Evolutionary conservation across 495 filamentous ascomycete genomes (phyloP).

Genomic region (Penicillium paxilli): DNA sequence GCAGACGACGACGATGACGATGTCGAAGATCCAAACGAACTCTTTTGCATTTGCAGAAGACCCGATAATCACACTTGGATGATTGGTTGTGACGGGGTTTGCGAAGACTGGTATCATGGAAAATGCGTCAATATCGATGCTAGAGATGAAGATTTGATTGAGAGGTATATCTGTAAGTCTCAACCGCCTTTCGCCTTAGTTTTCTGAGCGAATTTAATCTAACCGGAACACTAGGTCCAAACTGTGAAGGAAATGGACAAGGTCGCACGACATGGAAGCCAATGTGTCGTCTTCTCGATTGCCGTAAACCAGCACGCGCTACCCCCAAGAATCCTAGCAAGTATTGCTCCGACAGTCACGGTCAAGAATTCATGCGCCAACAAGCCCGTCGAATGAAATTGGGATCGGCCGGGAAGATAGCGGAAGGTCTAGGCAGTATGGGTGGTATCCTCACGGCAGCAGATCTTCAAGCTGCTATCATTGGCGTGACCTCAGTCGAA

Average conservation of each 20-base stretch:
- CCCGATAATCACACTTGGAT: slow-evolving; percentile 76
- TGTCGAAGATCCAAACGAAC: slow-evolving; percentile 47
- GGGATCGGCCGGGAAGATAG: slow-evolving; percentile 18
- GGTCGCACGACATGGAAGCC: slow-evolving; percentile 67
- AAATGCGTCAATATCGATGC: slow-evolving; percentile 65
- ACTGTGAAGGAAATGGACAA: slow-evolving; percentile 53
- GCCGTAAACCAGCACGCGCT: slow-evolving; percentile 60
- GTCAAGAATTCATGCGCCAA: slow-evolving; percentile 55
- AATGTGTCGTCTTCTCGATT: slow-evolving; percentile 62
- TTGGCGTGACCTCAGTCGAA: slow-evolving; percentile 43
- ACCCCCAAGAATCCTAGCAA: slow-evolving; percentile 54
- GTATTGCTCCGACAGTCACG: slow-evolving; percentile 70
- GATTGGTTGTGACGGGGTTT: slow-evolving; percentile 72
- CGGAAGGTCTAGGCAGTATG: slow-evolving; percentile 50
- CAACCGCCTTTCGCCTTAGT: background rate
- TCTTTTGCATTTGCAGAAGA: slow-evolving; percentile 71
- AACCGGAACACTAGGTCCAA: slow-evolving; percentile 44
- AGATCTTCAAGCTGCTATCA: slow-evolving; percentile 57
- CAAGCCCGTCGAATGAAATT: slow-evolving; percentile 33
- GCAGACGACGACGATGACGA: slow-evolving; percentile 41
- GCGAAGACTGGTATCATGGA: slow-evolving; percentile 76
- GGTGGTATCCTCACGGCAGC: slow-evolving; percentile 58
- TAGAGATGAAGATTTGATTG: slow-evolving; percentile 62
- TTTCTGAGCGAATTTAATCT: background rate
- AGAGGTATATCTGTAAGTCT: slow-evolving; percentile 65